Evolutionary conservation across 208 protist species (phyloP).

Genomic region (Crithidia sp.): DNA sequence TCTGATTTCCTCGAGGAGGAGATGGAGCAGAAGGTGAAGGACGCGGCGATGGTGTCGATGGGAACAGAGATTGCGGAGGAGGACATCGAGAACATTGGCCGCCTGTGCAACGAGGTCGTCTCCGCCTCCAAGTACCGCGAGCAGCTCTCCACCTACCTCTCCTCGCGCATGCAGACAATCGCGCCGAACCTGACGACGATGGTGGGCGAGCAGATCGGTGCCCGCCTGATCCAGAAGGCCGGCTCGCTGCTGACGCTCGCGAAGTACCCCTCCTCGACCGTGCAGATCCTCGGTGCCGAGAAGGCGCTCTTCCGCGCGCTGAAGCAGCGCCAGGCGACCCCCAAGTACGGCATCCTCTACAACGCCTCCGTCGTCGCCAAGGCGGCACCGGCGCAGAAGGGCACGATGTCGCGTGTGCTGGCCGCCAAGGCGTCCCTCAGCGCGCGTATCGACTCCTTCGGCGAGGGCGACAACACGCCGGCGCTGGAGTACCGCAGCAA

Average conservation of each 20-base stretch:
- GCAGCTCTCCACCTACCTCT: constrained; percentile 97
- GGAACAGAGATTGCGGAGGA: constrained; percentile 98
- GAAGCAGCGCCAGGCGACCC: constrained; percentile 99
- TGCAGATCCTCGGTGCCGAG: constrained; percentile 99
- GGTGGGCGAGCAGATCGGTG: constrained; percentile 98
- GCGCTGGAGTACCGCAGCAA: constrained; percentile 92
- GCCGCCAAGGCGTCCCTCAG: constrained; percentile 98
- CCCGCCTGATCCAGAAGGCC: constrained; percentile 98
- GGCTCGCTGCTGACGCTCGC: constrained; percentile 98
- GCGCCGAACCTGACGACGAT: constrained; percentile 99
- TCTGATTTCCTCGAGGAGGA: constrained; percentile 97
- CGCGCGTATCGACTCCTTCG: constrained; percentile 98
- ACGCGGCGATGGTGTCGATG: constrained; percentile 98
- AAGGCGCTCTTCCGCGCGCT: constrained; percentile 98
- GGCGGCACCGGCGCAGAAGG: constrained; percentile 93
- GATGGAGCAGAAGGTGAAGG: constrained; percentile 93
- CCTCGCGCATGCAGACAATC: constrained; percentile 97
- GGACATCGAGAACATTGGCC: constrained; percentile 95
- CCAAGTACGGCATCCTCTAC: constrained; percentile 99
- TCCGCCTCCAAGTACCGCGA: constrained; percentile 94
- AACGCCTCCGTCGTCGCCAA: constrained; percentile 98
- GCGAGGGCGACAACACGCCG: constrained; percentile 91
- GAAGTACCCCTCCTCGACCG: constrained; percentile 98
- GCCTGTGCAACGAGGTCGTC: constrained; percentile 94
- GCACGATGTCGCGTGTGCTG: constrained; percentile 96